A percentile compares a stretch with the other conserved stretches of the same genome.
Evolutionary conservation across 2,329 filamentous ascomycete genomes (phyloP).

Genomic region (Trichophyton rubrum): DNA sequence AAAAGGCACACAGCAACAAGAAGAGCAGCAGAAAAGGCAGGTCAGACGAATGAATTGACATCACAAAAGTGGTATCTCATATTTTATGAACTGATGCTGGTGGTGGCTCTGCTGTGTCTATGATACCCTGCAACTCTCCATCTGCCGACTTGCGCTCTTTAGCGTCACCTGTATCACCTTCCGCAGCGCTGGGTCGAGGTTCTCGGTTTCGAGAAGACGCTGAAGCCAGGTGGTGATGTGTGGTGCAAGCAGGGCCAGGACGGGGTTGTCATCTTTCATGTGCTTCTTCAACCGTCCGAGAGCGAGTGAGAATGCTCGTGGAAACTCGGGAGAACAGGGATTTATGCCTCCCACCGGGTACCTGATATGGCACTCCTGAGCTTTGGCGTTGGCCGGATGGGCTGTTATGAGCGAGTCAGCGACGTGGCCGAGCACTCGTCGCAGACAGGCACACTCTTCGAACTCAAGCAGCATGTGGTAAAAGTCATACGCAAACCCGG

Average conservation of each 20-base stretch:
- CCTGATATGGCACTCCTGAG: slow-evolving; percentile 58
- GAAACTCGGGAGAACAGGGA: slow-evolving; percentile 55
- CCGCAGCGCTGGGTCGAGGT: slow-evolving; percentile 41
- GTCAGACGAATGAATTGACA: neutral
- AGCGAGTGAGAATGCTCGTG: slow-evolving; percentile 53
- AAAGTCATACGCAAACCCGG: slow-evolving; percentile 58
- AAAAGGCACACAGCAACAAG: slow-evolving; percentile 51
- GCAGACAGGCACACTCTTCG: slow-evolving; percentile 49
- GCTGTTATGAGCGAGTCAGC: slow-evolving; percentile 47
- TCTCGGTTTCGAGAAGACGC: slow-evolving; percentile 32
- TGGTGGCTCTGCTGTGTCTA: neutral
- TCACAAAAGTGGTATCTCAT: neutral
- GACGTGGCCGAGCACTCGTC: slow-evolving; percentile 60
- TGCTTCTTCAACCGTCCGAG: slow-evolving; percentile 50
- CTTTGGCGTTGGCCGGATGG: slow-evolving; percentile 49
- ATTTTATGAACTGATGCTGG: neutral
- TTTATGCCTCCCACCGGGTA: slow-evolving; percentile 56
- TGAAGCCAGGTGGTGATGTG: slow-evolving; percentile 40
- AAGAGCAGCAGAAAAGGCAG: slow-evolving; percentile 42
- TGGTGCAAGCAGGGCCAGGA: slow-evolving; percentile 29
- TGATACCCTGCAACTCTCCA: neutral
- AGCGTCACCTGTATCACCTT: slow-evolving; percentile 38
- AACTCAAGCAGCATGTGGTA: slow-evolving; percentile 70
- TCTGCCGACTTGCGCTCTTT: slow-evolving; percentile 22
- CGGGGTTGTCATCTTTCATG: slow-evolving; percentile 24